phyloP scores from a whole-genome alignment of 805 yeast species.

The Scheffersomyces lignosus region DNA sequence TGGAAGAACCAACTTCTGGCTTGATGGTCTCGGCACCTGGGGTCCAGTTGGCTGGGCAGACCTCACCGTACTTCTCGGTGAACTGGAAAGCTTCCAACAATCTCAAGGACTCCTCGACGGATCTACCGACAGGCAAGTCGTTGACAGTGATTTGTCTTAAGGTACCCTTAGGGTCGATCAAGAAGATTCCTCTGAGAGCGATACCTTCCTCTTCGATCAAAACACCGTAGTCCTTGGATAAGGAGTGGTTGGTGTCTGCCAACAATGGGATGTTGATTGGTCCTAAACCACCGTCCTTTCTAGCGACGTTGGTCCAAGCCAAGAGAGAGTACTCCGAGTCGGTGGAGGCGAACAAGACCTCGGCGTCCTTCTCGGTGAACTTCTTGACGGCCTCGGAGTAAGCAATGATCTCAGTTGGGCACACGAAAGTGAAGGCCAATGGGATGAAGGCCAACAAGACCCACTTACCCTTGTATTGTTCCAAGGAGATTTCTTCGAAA shows the following conservation, averaged over 20 bases:
- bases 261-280: slow-evolving; percentile 90
- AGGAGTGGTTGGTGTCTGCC: slow-evolving; percentile 95
- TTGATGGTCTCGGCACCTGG: slow-evolving; percentile 88
- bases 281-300: slow-evolving; percentile 98
- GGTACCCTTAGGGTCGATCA: slow-evolving; percentile 93
- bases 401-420: slow-evolving; percentile 99
- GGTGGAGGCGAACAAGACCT: slow-evolving; percentile 93
- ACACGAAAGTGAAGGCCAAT: slow-evolving; percentile 98
- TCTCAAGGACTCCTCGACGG: slow-evolving; percentile 97
- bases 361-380: slow-evolving; percentile 83
- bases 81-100: slow-evolving; percentile 98
- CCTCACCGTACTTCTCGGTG: slow-evolving; percentile 99
- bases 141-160: slow-evolving; percentile 97
- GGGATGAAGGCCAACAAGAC: slow-evolving; percentile 96
- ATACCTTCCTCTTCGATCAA: slow-evolving; percentile 94
- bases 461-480: slow-evolving; percentile 97
- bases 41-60: slow-evolving; percentile 98
- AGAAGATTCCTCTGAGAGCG: slow-evolving; percentile 96
- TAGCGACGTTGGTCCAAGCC: slow-evolving; percentile 97
- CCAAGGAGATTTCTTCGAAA: slow-evolving; percentile 93
- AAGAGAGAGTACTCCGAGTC: slow-evolving; percentile 97
- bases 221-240: slow-evolving; percentile 96
- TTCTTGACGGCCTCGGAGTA: slow-evolving; percentile 93
- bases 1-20: slow-evolving; percentile 82
- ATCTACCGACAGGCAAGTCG: slow-evolving; percentile 99